phyloP scores from a whole-genome alignment of 352 stramenopile species.

The Pythium aquatile region DNA sequence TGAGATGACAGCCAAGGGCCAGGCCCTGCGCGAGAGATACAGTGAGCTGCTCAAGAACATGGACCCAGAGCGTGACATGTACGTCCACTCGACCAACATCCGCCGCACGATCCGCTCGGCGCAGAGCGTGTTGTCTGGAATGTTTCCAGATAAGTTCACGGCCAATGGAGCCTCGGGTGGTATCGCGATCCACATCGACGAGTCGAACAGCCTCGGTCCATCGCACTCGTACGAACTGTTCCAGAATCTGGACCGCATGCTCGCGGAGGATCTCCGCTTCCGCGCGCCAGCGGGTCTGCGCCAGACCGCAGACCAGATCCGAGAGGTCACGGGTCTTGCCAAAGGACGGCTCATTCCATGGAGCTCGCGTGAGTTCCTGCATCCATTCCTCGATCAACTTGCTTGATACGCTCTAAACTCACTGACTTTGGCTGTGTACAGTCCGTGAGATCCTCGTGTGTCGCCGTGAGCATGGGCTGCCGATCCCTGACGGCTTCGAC shows the following conservation, averaged over 20 bases:
- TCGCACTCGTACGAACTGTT: slow-evolving; percentile 73
- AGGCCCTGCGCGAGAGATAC: slow-evolving; percentile 45
- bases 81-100: slow-evolving; percentile 81
- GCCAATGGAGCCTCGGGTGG: slow-evolving; percentile 6
- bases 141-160: slow-evolving; percentile 58
- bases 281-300: slow-evolving; percentile 42
- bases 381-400: background rate
- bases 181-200: slow-evolving; percentile 50
- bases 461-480: slow-evolving; percentile 52
- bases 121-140: slow-evolving; percentile 61
- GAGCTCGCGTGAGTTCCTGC: slow-evolving; percentile 43
- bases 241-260: slow-evolving; percentile 40
- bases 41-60: slow-evolving; percentile 31
- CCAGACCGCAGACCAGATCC: slow-evolving; percentile 40
- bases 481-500: slow-evolving; percentile 53
- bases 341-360: slow-evolving; percentile 48
- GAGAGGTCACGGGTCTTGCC: slow-evolving; percentile 40
- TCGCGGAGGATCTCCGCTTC: slow-evolving; percentile 51
- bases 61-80: slow-evolving; percentile 42
- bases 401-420: background rate
- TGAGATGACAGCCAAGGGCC: slow-evolving; percentile 62
- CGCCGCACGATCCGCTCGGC: slow-evolving; percentile 66
- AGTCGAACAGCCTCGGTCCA: slow-evolving; percentile 46
- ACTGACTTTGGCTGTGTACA: slow-evolving; percentile 19
- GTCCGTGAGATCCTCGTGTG: slow-evolving; percentile 77